Conservation (phyloP, 2,329 filamentous ascomycete genomes). For the Phaeomoniella chlamydospora region DNA sequence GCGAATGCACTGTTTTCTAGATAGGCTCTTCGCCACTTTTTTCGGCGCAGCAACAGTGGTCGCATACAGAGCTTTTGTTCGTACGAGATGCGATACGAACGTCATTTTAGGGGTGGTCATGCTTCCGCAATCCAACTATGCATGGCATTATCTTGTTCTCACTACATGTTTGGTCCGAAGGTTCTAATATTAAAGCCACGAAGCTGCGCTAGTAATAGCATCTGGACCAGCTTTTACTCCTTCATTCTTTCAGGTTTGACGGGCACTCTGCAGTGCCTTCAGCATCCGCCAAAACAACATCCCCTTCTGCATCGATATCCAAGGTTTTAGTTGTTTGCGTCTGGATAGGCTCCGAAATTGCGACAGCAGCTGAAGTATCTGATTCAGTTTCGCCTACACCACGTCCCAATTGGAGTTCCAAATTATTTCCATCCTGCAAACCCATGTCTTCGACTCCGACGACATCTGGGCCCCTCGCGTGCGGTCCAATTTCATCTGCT, state of each 20-base stretch:
- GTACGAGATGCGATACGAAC: too few species aligned
- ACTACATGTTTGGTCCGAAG: too few species aligned
- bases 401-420: constrained; percentile 22
- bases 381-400: constrained; percentile 2
- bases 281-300: constrained; percentile 22
- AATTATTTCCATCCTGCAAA: constrained; percentile 43
- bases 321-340: background rate
- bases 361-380: constrained; percentile 2
- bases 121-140: too few species aligned
- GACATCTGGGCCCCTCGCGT: constrained; percentile 70
- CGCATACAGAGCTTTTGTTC: too few species aligned
- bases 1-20: too few species aligned
- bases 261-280: constrained; percentile 9
- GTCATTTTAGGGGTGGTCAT: too few species aligned
- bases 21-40: too few species aligned
- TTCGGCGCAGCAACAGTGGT: too few species aligned
- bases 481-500: constrained; percentile 48
- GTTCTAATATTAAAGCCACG: too few species aligned
- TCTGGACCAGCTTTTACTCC: constrained; percentile 4
- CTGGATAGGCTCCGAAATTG: constrained; percentile 1
- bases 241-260: constrained; percentile 1
- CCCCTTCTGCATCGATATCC: constrained; percentile 7
- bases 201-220: constrained; percentile 3
- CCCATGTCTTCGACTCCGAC: constrained; percentile 82
- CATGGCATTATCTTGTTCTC: too few species aligned